A percentile compares a stretch with the other conserved stretches of the same genome.
phyloP scores from a whole-genome alignment of 345 rosid genomes.

The Sonneratia alba region DNA sequence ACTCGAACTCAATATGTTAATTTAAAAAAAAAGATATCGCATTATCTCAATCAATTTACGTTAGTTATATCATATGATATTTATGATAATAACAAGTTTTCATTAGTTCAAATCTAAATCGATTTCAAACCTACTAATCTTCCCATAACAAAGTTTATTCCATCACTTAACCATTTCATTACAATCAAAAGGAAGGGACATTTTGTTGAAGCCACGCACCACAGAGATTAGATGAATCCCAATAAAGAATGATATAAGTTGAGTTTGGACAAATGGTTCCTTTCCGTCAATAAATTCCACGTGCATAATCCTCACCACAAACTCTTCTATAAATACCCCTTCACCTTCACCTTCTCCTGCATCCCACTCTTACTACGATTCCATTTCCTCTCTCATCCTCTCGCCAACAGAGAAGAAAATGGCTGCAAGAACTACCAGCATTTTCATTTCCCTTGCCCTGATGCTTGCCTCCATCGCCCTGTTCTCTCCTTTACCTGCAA shows the following conservation, averaged over 20 bases:
- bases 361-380: not conserved
- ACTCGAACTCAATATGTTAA: too few species aligned
- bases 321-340: conserved; percentile 22
- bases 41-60: too few species aligned
- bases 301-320: not conserved
- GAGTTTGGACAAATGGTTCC: not conserved
- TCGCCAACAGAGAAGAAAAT: not conserved
- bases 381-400: not conserved
- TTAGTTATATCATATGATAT: too few species aligned
- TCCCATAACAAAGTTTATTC: too few species aligned
- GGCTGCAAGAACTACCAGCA: conserved; percentile 5
- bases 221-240: not conserved
- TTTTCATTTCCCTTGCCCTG: not conserved
- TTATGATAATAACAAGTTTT: too few species aligned
- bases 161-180: too few species aligned
- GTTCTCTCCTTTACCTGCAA: not conserved
- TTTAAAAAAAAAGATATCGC: too few species aligned
- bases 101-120: too few species aligned
- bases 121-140: too few species aligned
- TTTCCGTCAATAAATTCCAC: not conserved
- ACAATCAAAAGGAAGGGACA: too few species aligned
- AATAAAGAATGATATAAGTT: not conserved
- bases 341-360: conserved; percentile 13
- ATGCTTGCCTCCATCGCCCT: not conserved
- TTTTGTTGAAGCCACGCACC: too few species aligned